phyloP scores from a whole-genome alignment of 116 monocot genomes.

The Trichopus zeylanicus region DNA sequence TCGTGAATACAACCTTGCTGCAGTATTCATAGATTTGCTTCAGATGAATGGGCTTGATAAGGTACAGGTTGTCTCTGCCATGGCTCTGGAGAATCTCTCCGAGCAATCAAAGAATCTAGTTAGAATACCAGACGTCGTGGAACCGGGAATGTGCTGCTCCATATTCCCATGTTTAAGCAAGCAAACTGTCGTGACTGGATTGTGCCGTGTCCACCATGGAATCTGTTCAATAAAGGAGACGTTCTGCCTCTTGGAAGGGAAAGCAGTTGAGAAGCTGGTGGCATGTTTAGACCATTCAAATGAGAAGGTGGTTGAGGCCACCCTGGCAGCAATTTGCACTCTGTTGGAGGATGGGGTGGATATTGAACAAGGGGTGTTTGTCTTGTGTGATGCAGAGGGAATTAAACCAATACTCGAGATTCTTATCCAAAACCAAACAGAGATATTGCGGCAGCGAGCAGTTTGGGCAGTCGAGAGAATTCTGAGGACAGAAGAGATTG shows the following conservation, averaged over 20 bases:
- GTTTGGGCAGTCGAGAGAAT: conserved; percentile 93
- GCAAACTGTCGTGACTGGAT: conserved; percentile 19
- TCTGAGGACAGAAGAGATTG: conserved; percentile 65
- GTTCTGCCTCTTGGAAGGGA: conserved; percentile 74
- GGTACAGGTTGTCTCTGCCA: conserved; percentile 54
- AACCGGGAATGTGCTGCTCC: conserved; percentile 22
- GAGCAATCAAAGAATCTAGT: conserved; percentile 49
- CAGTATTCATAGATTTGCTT: conserved; percentile 59
- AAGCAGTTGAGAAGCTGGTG: conserved; percentile 63
- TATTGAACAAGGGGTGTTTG: conserved; percentile 53
- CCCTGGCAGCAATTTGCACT: conserved; percentile 77
- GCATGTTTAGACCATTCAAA: conserved; percentile 68
- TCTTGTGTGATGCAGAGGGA: conserved; percentile 45
- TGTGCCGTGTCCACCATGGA: conserved; percentile 66
- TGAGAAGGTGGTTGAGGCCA: conserved; percentile 71
- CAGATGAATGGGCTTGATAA: conserved; percentile 66
- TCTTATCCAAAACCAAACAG: conserved; percentile 34
- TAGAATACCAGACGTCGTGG: conserved; percentile 23
- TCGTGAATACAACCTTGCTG: conserved; percentile 47
- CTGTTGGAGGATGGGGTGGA: conserved; percentile 73
- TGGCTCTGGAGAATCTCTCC: conserved; percentile 73
- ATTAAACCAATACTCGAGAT: conserved; percentile 53
- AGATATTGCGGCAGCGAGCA: conserved; percentile 32
- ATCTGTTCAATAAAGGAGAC: conserved; percentile 64
- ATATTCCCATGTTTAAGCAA: conserved; percentile 39